Base-by-base conservation (phyloP, 2,329 filamentous ascomycete species). In the Lojkania enalia region DNA sequence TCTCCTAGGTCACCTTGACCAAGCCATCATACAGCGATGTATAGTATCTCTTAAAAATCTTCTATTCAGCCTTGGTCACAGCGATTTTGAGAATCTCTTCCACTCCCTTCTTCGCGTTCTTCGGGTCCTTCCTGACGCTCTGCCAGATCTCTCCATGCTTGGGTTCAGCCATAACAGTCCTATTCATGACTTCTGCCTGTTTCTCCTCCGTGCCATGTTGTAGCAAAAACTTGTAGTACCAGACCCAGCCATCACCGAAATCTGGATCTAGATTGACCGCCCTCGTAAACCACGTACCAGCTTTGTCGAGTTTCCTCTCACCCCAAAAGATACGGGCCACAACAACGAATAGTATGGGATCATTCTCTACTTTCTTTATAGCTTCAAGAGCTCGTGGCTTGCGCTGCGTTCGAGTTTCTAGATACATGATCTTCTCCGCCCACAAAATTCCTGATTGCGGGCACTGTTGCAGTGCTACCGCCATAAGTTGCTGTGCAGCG, bases 171-270 rank as follows among this genome's bases (percentile, higher is more conserved):
- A 86, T 74, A 21, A 87, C 77, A 58, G 88, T 91, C 74, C 95
- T 96, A 45, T 77, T 77, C 4, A 96, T 69, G 21, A 96, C 86
- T 64, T 97, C 94, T 20, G 77, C 81, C 61, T 87, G 80, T 84
- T 97, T 99, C 76, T 96, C 92, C 64, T 90, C 86, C 4, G 90
- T 96, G 7, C 94, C 95, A 72, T 99, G 91, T 76, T 96, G 89
- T 56, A 84, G 68, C 54, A 97, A 66, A 69, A 97, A 99, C 70
- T 92, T 91, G 71, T 90, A 94, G 71, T 96, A 99, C 92, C 92
- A 99, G 15, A 90, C 92, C 95, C 95, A 99, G 9, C 85, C 88
- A 74, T 99, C 95, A 39, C 94, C 94, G 39, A 84, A 75, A 67
- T 97, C 91, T 25, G 86, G 83, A 63, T 99, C 90, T 11, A 94